Evolutionary conservation across 192 early-diverging fungal genomes (phyloP).

Genomic region (Funneliformis mosseae): DNA sequence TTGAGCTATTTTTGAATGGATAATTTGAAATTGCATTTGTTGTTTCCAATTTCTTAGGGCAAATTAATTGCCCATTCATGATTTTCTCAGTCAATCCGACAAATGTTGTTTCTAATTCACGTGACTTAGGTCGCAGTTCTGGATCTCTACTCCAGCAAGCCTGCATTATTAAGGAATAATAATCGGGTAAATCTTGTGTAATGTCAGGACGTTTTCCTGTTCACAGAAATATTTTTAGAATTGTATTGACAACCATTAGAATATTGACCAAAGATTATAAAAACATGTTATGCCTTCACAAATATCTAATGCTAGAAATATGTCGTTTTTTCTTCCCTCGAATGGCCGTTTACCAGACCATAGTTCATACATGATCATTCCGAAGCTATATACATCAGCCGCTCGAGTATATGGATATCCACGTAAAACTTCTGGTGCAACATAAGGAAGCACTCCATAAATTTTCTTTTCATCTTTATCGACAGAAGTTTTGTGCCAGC

Average conservation of each 20-base stretch:
- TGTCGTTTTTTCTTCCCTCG: not conserved
- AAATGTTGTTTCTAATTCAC: not conserved
- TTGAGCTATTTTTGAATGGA: not conserved
- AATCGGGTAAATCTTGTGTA: not conserved
- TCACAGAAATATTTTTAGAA: not conserved
- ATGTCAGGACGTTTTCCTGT: not conserved
- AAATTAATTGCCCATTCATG: not conserved
- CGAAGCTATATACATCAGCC: slow-evolving; percentile 17
- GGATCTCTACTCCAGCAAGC: not conserved
- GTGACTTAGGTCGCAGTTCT: not conserved
- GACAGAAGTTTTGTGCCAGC: not conserved
- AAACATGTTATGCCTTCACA: too few species aligned
- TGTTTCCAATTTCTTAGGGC: not conserved
- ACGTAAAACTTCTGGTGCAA: slow-evolving; percentile 6
- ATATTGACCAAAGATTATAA: too few species aligned
- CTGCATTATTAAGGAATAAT: not conserved
- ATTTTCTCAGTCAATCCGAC: not conserved
- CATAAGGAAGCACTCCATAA: not conserved
- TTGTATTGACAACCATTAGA: too few species aligned
- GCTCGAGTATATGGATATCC: not conserved
- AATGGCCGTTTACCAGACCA: not conserved
- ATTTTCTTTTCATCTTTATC: not conserved
- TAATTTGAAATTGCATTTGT: too few species aligned
- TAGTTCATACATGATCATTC: slow-evolving; percentile 20
- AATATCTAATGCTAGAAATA: not conserved